Evolutionary conservation across 129 eudicot species (phyloP).

Genomic region (Apium graveolens): DNA sequence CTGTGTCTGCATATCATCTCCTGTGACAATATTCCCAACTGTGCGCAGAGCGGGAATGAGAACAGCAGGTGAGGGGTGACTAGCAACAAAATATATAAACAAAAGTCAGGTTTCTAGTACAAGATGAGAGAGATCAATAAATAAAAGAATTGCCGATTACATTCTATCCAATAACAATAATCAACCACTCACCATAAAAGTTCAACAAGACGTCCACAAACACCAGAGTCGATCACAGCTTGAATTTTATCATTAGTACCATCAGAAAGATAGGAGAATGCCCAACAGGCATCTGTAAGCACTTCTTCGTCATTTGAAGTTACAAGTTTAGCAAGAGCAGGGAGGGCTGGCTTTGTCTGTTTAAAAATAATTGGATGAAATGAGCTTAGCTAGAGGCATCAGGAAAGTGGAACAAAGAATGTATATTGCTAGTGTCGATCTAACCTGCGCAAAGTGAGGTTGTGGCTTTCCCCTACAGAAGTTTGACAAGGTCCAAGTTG

Average conservation of each 20-base stretch:
- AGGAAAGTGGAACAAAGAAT: background rate
- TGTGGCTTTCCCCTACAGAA: constrained; percentile 17
- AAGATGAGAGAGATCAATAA: background rate
- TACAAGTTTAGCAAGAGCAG: constrained; percentile 9
- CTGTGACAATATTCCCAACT: constrained; percentile 43
- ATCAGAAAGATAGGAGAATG: constrained; percentile 16
- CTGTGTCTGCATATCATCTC: constrained; percentile 72
- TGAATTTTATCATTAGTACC: constrained; percentile 17
- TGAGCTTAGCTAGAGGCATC: background rate
- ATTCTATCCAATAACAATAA: background rate
- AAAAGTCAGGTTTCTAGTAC: background rate
- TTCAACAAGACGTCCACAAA: constrained; percentile 13
- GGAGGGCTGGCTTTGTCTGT: constrained; percentile 16
- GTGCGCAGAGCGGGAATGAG: constrained; percentile 47
- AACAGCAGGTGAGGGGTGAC: constrained; percentile 44
- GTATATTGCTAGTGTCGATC: background rate
- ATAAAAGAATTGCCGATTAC: background rate
- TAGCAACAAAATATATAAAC: background rate
- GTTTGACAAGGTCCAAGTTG: constrained; percentile 14
- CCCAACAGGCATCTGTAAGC: constrained; percentile 13
- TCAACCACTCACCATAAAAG: constrained; percentile 12
- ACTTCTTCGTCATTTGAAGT: constrained; percentile 10
- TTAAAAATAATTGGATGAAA: background rate
- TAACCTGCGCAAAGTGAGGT: constrained; percentile 14
- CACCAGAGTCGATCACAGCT: constrained; percentile 17